These are phyloP conservation scores for Porphyridium purpureum DNA, from an alignment of 23 red algal species.

Conservation along the genomic window DNA sequence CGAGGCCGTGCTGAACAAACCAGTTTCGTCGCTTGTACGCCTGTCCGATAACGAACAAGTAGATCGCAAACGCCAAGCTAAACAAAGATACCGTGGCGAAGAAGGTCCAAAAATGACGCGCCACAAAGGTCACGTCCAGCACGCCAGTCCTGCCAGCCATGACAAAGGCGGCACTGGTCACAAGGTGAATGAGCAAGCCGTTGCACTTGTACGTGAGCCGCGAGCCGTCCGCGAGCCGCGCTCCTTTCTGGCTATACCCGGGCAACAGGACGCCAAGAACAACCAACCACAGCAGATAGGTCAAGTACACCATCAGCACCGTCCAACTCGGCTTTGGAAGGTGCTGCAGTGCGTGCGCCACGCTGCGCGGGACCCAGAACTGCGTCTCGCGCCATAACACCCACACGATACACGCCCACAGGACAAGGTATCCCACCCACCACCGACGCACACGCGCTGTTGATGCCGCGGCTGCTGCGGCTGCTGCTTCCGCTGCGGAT, in stretches of 20 bases:
- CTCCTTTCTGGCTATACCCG: slow-evolving; percentile 34
- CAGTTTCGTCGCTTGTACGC: not conserved
- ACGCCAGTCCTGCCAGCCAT: slow-evolving; percentile 10
- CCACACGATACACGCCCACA: no score
- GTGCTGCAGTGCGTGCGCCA: no score
- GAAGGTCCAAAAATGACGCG: slow-evolving; percentile 23
- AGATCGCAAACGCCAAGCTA: slow-evolving; percentile 37
- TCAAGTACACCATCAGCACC: no score
- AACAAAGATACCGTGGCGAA: slow-evolving; percentile 31
- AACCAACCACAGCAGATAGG: slow-evolving; percentile 29
- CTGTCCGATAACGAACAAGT: slow-evolving; percentile 37
- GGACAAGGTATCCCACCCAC: no score
- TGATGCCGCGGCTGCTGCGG: no score
- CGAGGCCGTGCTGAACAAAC: slow-evolving; percentile 3
- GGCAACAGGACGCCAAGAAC: slow-evolving; percentile 50
- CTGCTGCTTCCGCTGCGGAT: no score
- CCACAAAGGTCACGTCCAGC: slow-evolving; percentile 19
- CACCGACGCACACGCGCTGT: no score
- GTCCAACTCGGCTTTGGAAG: no score
- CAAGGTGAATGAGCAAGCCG: slow-evolving; percentile 27
- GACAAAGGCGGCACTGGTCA: slow-evolving; percentile 14
- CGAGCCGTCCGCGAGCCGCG: slow-evolving; percentile 36
- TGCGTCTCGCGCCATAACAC: no score
- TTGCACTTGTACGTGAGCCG: slow-evolving; percentile 89
- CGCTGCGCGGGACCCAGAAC: no score